phyloP scores from a whole-genome alignment of 192 early-diverging fungal genomes.

The Mycoemilia scoparia region DNA sequence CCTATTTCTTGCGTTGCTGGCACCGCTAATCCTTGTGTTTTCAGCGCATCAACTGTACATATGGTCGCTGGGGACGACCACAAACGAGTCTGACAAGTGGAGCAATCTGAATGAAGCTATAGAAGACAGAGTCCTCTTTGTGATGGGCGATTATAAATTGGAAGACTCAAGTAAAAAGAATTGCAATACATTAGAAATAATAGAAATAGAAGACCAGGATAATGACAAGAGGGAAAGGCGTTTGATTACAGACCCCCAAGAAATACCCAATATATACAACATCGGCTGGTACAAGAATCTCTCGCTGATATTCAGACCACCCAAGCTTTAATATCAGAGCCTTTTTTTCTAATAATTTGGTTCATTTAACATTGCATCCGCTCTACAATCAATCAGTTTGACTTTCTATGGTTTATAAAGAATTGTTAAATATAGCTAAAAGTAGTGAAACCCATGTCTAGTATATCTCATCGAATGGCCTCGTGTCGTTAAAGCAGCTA shows the following conservation, averaged over 20 bases:
- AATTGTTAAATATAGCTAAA: too few relatives aligned
- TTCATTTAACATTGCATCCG: too few relatives aligned
- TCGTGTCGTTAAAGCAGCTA: slow-evolving; percentile 83
- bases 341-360: too few relatives aligned
- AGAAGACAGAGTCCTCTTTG: slow-evolving; percentile 20
- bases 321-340: too few relatives aligned
- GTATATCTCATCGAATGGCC: slow-evolving; percentile 91
- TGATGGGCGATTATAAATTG: slow-evolving; percentile 2
- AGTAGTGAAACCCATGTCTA: slow-evolving; percentile 11
- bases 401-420: too few relatives aligned
- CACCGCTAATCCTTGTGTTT: slow-evolving; percentile 19
- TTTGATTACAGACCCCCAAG: slow-evolving; percentile 9
- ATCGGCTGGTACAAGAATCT: slow-evolving; percentile 20
- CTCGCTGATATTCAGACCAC: slow-evolving; percentile 7
- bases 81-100: slow-evolving; percentile 29
- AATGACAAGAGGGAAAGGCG: slow-evolving; percentile 8
- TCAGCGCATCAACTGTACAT: slow-evolving; percentile 23
- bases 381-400: too few relatives aligned
- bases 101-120: slow-evolving; percentile 18
- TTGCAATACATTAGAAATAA: slow-evolving; percentile 6
- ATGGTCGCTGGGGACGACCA: slow-evolving; percentile 19
- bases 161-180: too few relatives aligned
- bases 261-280: slow-evolving; percentile 22
- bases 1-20: slow-evolving; percentile 14
- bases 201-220: slow-evolving; percentile 23